A percentile compares a stretch with the other conserved stretches of the same genome.
Conservation (phyloP, 2,329 filamentous ascomycete genomes). For the Zymoseptoria ardabiliae region DNA sequence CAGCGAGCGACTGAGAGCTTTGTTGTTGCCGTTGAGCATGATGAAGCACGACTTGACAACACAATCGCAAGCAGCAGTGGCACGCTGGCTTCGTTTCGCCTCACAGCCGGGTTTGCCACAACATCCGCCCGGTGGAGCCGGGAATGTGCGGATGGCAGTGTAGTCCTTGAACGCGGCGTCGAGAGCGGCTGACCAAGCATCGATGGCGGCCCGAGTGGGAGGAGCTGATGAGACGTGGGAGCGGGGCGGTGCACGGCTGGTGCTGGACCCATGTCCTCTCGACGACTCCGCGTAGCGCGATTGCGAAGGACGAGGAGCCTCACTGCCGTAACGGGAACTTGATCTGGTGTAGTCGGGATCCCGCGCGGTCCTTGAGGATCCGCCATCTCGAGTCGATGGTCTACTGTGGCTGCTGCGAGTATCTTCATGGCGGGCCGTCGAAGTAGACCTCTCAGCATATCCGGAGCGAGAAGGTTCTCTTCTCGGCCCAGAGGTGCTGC, state of each 20-base stretch:
- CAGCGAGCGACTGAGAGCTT: no score
- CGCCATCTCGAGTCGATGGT: neutral
- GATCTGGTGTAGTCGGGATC: neutral
- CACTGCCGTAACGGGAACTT: neutral
- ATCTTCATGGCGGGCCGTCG: neutral
- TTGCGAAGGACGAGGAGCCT: neutral
- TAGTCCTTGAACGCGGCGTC: slow-evolving; percentile 6
- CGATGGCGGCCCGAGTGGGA: neutral
- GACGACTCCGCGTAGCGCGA: neutral
- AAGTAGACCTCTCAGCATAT: neutral
- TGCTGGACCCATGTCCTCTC: neutral
- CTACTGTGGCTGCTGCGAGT: neutral
- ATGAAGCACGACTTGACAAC: neutral
- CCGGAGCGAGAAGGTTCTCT: neutral
- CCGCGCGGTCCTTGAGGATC: neutral
- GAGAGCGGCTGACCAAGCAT: neutral
- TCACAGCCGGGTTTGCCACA: neutral
- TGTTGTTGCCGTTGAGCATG: slow-evolving; percentile 2
- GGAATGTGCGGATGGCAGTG: slow-evolving; percentile 2
- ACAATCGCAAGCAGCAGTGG: neutral
- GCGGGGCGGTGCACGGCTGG: neutral
- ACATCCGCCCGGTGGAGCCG: neutral
- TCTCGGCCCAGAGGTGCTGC: neutral
- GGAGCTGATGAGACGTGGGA: neutral
- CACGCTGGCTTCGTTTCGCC: neutral